Percentiles rank a stretch among this genome's conserved stretches.
phyloP scores from a whole-genome alignment of 345 rosid species.

The Moricandia moricandioides region DNA sequence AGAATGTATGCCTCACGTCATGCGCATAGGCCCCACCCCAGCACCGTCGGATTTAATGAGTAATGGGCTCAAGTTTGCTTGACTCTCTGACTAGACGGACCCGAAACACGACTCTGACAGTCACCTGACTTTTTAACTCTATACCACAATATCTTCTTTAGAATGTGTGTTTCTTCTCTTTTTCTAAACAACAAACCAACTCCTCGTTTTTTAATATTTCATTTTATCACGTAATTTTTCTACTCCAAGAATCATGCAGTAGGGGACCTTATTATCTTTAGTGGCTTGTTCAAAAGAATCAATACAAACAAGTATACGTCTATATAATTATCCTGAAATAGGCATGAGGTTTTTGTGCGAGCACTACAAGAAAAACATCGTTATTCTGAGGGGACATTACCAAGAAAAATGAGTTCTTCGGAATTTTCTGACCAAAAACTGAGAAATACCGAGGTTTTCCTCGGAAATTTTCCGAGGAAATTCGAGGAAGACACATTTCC shows the following conservation, averaged over 20 bases:
- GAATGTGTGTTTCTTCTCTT: neutral
- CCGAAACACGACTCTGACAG: conserved; percentile 40
- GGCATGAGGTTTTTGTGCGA: neutral
- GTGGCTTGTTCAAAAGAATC: neutral
- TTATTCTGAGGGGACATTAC: no score
- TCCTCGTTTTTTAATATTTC: neutral
- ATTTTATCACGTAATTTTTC: neutral
- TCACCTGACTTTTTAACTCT: conserved; percentile 48
- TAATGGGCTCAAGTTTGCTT: conserved; percentile 35
- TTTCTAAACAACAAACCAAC: neutral
- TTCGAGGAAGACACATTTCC: no score
- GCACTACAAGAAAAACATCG: no score
- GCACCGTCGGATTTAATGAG: conserved; percentile 56
- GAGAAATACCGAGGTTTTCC: no score
- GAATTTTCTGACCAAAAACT: no score
- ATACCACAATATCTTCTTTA: conserved; percentile 1
- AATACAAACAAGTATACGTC: neutral
- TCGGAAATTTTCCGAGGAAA: no score
- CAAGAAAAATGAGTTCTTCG: no score
- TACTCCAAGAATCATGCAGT: conserved; percentile 23
- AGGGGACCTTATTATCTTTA: conserved; percentile 5
- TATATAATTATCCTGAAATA: conserved; percentile 3
- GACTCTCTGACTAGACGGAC: conserved; percentile 52
- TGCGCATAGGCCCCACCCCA: conserved; percentile 66
- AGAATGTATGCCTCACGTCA: conserved; percentile 14